Evolutionary conservation across 257 asterid species (phyloP).

Genomic region (Solanum lycopersicoides): DNA sequence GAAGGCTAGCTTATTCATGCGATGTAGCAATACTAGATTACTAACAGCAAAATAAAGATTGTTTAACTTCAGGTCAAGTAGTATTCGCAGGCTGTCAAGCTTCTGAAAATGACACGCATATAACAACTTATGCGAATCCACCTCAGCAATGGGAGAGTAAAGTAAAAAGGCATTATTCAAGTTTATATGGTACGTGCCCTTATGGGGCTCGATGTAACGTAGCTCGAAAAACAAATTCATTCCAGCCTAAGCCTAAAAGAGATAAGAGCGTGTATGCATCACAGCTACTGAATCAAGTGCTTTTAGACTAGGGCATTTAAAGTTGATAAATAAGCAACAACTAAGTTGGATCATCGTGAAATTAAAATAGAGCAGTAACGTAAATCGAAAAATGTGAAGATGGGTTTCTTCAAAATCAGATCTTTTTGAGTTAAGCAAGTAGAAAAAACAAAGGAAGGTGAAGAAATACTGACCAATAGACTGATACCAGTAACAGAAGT

Average conservation of each 20-base stretch:
- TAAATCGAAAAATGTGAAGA: neutral
- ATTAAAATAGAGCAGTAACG: neutral
- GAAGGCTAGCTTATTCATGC: neutral
- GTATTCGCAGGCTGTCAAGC: neutral
- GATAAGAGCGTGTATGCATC: neutral
- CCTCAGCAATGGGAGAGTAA: neutral
- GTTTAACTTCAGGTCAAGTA: neutral
- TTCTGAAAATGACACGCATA: neutral
- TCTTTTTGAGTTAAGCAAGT: neutral
- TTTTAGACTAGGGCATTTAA: neutral
- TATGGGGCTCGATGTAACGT: too few species aligned
- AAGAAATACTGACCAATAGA: slow-evolving; percentile 30
- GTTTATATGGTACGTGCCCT: too few species aligned
- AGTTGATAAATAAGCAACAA: neutral
- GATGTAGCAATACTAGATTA: neutral
- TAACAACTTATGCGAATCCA: too few species aligned
- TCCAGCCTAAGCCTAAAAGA: neutral
- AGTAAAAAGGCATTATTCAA: neutral
- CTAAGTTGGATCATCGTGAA: neutral
- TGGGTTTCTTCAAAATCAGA: neutral
- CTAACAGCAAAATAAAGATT: neutral
- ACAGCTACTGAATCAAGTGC: neutral
- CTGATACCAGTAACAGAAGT: slow-evolving; percentile 87
- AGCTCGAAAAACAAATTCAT: neutral
- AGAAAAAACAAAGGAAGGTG: neutral